These are phyloP conservation scores for Saccharomycopsis sp. DNA, from an alignment of 805 yeast species.

Conservation along the genomic window DNA sequence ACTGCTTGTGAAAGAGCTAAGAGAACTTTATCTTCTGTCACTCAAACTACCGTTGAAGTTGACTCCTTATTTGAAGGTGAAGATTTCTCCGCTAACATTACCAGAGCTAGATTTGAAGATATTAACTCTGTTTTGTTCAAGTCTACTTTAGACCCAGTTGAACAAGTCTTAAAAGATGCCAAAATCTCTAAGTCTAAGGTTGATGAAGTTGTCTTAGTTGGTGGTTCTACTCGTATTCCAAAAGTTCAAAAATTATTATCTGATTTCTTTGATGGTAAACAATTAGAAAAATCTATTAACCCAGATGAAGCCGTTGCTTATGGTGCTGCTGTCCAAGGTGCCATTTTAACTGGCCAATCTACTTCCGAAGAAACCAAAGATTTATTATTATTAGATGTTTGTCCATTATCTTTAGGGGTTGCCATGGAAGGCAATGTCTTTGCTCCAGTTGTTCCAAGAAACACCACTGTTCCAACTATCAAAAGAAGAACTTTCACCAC, in stretches of 20 bases:
- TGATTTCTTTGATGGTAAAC: conserved; percentile 95
- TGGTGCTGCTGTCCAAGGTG: conserved; percentile 99
- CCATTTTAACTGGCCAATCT: conserved; percentile 88
- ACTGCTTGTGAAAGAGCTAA: conserved; percentile 99
- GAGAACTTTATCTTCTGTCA: conserved; percentile 94
- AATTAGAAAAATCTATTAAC: conserved; percentile 92
- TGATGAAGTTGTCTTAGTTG: conserved; percentile 92
- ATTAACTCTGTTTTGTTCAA: conserved; percentile 88
- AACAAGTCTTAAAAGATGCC: conserved; percentile 89
- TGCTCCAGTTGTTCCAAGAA: conserved; percentile 98
- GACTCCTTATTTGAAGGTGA: conserved; percentile 94
- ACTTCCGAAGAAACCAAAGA: conserved; percentile 90
- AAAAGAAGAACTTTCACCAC: conserved; percentile 99
- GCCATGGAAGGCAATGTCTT: conserved; percentile 99
- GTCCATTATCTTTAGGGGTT: conserved; percentile 98
- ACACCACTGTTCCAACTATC: conserved; percentile 98
- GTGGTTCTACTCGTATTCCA: conserved; percentile 99
- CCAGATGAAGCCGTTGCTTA: conserved; percentile 99
- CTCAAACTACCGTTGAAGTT: conserved; percentile 93
- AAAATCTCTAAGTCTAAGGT: conserved; percentile 74
- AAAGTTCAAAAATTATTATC: conserved; percentile 91
- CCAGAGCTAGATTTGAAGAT: conserved; percentile 98
- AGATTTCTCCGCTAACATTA: conserved; percentile 85
- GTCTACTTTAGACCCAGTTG: conserved; percentile 90
- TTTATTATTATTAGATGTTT: conserved; percentile 90